Evolutionary conservation across 176 grass and related monocot genomes (phyloP), one percentile per base, ranked within the genome.

Genomic region (Aegilops umbellulata): DNA sequence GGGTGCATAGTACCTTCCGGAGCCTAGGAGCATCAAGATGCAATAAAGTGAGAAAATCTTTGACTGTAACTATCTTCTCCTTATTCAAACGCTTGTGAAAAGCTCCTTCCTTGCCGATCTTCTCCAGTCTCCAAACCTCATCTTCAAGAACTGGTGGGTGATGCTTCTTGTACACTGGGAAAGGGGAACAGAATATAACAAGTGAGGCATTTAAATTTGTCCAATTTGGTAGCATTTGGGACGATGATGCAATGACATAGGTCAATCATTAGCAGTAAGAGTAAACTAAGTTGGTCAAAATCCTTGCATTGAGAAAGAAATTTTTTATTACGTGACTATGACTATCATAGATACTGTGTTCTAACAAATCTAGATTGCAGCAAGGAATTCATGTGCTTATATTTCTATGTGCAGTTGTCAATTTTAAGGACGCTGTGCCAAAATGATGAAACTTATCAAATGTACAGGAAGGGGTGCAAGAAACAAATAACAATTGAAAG

Each of bases 81-180:
- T 35, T 90, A 73, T 84, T 89, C 86, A 99, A 88, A 68, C 97
- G 97, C 73, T 92, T 99, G 88, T 98, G 97, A 70, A 99, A 99
- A 53, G 94, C 94, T 72, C 97, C 94, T 22, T 96, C 94, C 87
- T 99, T 99, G 74, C 97, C 97, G 47, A 99, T 99, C 83, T 99
- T 99, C 82, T 99, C 94, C 69, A 99, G 82, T 24, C 97, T 92
- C 97, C 97, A 99, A 5, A 99, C 92, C 57, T 96, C 97, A 86
- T 99, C 97, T 53, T 85, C 63, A 77, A 96, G 94, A 65, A 86
- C 86, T 34, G 97, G 97, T 58, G 97, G 97, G 61, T 99, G 77
- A 80, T 99, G 97, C 66, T 99, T 99, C 92, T 96, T 99, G 87
- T 99, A 99, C 86, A 99, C 97, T 99, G 90, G 60, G 76, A 19